phyloP scores from a whole-genome alignment of 164 flowering plant genomes.

The Buxus sempervirens region DNA sequence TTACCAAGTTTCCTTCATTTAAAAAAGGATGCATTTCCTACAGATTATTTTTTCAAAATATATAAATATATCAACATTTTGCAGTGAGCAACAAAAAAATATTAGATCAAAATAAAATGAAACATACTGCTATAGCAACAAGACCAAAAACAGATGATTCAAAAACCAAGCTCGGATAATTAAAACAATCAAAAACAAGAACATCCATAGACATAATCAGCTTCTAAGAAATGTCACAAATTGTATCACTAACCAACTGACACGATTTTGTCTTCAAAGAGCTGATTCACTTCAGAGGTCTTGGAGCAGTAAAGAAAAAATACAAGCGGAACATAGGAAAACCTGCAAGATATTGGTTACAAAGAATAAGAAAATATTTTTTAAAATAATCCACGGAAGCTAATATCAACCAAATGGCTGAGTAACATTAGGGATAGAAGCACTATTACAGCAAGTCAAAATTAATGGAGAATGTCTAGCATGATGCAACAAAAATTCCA shows the following conservation, averaged over 20 bases:
- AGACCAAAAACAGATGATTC: not conserved
- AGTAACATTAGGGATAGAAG: no score
- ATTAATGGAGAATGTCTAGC: not conserved
- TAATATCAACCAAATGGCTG: not conserved
- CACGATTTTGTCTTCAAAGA: constrained; percentile 46
- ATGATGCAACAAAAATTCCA: not conserved
- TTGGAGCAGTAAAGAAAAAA: constrained; percentile 36
- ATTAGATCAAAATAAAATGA: not conserved
- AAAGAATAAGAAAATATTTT: constrained; percentile 4
- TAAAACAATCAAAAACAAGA: not conserved
- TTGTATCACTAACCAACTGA: constrained; percentile 55
- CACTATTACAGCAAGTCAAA: not conserved
- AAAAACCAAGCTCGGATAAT: not conserved
- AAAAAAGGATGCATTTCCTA: no score
- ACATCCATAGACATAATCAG: not conserved
- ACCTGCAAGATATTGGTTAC: constrained; percentile 44
- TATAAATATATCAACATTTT: not conserved
- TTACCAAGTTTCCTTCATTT: not conserved
- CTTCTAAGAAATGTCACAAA: not conserved
- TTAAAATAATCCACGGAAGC: not conserved
- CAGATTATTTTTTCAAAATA: no score
- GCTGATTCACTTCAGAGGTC: constrained; percentile 22
- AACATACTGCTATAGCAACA: not conserved
- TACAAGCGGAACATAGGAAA: constrained; percentile 52
- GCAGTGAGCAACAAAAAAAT: not conserved